Conservation (phyloP, 73 alveolate species). For the Paramecium caudatum region DNA sequence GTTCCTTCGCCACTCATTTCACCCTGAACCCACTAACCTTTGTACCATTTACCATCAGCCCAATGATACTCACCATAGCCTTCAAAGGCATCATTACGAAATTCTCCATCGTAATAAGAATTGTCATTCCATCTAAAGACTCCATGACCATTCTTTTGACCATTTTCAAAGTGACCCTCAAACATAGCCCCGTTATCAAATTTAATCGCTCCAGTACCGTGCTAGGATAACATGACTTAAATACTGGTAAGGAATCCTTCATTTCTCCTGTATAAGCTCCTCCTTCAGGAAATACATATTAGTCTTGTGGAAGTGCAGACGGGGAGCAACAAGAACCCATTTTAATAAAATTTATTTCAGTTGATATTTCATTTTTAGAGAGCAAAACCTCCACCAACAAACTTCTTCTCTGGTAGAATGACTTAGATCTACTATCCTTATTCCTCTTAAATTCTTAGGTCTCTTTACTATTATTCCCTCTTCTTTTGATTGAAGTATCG, state of each 20-base stretch:
- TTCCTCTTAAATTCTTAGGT: constrained; percentile 82
- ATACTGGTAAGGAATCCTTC: constrained; percentile 50
- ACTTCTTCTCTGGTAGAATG: constrained; percentile 88
- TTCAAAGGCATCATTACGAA: background rate
- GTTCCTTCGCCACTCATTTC: background rate
- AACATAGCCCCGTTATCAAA: background rate
- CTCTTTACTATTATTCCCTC: constrained; percentile 87
- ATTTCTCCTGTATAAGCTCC: constrained; percentile 65
- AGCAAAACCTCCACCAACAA: constrained; percentile 93
- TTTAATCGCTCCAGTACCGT: constrained; percentile 36
- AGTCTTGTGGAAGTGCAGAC: background rate
- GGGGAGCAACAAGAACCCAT: background rate
- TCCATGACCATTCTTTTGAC: constrained; percentile 39
- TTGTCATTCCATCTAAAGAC: constrained; percentile 53
- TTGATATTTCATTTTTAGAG: constrained; percentile 46
- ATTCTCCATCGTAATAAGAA: constrained; percentile 63
- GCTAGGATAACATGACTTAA: background rate
- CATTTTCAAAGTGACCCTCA: constrained; percentile 55
- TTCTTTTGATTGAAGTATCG: constrained; percentile 90
- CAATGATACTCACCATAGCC: constrained; percentile 58
- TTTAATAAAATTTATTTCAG: constrained; percentile 6
- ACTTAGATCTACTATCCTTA: constrained; percentile 79
- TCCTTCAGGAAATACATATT: constrained; percentile 49
- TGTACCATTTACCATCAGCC: constrained; percentile 35
- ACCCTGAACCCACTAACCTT: constrained; percentile 50